Base-by-base conservation (phyloP, 441 rosid species). In the Dalechampia spathulata region DNA sequence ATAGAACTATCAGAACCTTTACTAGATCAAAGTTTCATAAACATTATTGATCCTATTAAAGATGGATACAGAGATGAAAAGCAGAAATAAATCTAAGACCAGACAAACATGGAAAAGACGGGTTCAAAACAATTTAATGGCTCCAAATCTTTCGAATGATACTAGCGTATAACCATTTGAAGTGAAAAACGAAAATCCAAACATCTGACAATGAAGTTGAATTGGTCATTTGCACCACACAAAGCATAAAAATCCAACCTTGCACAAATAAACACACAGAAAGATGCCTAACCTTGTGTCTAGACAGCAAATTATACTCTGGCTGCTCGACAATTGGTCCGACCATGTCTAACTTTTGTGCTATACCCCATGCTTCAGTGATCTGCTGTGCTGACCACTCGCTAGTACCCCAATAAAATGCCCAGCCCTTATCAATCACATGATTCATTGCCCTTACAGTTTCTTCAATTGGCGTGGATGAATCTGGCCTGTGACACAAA, bases 331-430 rank as follows among this genome's bases (percentile, higher is more conserved):
- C 98, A 9, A 89, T 77, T 4, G 98, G 97, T 45, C 98, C 98
- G 26, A 85, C 81, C 80, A 92, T 27, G 66, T 89, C 99, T 75
- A 86, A 55, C 63, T 83, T 78, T 64, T 89, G 80, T 0, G 97
- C 99, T 55, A 81, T 34, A 28, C 91, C 96, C 97, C 96, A 92
- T 12, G 99, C 97, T 67, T 89, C 97, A 9, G 96, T 92, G 66
- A 92, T 82, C 66, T 92, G 99, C 45, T 92, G 99, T 1, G 95
- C 84, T 0, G 97, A 80, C 99, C 97, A 92, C 73, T 92, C 99
- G 61, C 97, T 92, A 10, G 99, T 89, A 2, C 97, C 99, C 97
- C 99, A 89, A 61, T 92, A 92, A 60, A 92, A 92, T 5, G 99
- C 97, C 99, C 90, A 83, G 5, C 99, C 99, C 58, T 92, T 89